Evolutionary conservation across 2,329 filamentous ascomycete genomes (phyloP), one percentile per base, ranked within the genome.

Genomic region (Macrophomina phaseolina): DNA sequence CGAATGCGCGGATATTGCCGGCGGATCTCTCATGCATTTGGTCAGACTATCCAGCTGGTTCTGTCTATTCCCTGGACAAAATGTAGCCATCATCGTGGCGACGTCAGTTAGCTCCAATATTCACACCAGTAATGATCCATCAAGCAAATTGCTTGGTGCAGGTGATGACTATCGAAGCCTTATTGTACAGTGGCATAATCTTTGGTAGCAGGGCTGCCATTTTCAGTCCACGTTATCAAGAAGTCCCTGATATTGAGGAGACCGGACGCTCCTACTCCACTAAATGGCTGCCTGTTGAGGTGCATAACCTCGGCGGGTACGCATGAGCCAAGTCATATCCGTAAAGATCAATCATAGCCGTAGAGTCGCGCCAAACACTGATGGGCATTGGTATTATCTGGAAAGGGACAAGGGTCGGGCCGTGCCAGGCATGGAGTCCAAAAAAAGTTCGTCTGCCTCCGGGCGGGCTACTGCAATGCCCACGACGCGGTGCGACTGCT

Each of bases 381-480:
- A 3, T 28, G 23, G 9, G 5, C 42, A n/a, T 32, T 61, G 56
- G 32, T 16, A 4, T 12, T 8, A 62, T 46, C 9, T 11, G 4
- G 16, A 34, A 28, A 30, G 3, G 14, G 18, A 62, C 32, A 28
- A 49, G 45, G 45, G 32, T 28, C 11, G 18, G 32, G n/a, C 30
- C n/a, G 45, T 36, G 9, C 4, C 30, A 38, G 12, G 32, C n/a
- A 36, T 62, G 58, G 42, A 49, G 58, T 62, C 28, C 30, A 51
- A 62, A 62, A 32, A 62, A 38, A 16, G 58, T 62, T 48, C 34
- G 28, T 49, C n/a, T 18, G 12, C 38, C n/a, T 34, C 58, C 49
- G 46, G 36, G 45, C 32, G 16, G 40, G 45, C n/a, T 32, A 18
- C 42, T 38, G 58, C 58, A 14, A 49, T 61, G 32, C 45, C 9